phyloP scores from a whole-genome alignment of 2,329 filamentous ascomycete species.

The Penicillium brevicompactum region DNA sequence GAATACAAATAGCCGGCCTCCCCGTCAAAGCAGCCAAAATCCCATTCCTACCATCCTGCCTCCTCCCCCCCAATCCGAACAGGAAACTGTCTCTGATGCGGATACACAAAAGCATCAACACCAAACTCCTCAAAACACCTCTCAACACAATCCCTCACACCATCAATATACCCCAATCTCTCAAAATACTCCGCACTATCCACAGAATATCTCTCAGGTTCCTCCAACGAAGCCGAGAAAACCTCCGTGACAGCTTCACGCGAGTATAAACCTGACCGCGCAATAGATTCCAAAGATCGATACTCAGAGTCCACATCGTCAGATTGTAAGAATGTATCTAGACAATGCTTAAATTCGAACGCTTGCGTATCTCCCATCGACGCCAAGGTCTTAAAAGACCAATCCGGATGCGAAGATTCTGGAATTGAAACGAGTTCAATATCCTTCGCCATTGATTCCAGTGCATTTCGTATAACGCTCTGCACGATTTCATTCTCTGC shows the following conservation, averaged over 20 bases:
- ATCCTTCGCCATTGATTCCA: slow-evolving; percentile 29
- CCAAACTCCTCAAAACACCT: slow-evolving; percentile 52
- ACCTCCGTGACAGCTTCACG: slow-evolving; percentile 54
- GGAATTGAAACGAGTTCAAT: slow-evolving; percentile 54
- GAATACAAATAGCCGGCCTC: slow-evolving; percentile 52
- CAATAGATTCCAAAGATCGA: slow-evolving; percentile 52
- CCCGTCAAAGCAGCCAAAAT: slow-evolving; percentile 59
- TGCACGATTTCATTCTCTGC: slow-evolving; percentile 62
- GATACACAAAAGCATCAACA: slow-evolving; percentile 64
- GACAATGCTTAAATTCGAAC: slow-evolving; percentile 60
- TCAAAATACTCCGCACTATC: slow-evolving; percentile 52
- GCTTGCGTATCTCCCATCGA: slow-evolving; percentile 60
- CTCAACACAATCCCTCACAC: slow-evolving; percentile 55
- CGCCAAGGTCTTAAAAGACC: slow-evolving; percentile 34
- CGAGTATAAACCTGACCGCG: slow-evolving; percentile 55
- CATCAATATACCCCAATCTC: slow-evolving; percentile 52
- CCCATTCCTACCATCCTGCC: slow-evolving; percentile 63
- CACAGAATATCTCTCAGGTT: slow-evolving; percentile 56
- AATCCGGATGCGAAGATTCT: slow-evolving; percentile 34
- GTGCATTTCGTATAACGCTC: slow-evolving; percentile 49
- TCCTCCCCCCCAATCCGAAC: slow-evolving; percentile 59
- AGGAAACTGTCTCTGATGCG: slow-evolving; percentile 65
- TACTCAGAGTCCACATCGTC: slow-evolving; percentile 23
- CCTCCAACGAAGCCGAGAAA: slow-evolving; percentile 58
- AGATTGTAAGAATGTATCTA: slow-evolving; percentile 58